Base-by-base conservation (phyloP, 2,329 filamentous ascomycete species). In the Alternaria gansuensis region DNA sequence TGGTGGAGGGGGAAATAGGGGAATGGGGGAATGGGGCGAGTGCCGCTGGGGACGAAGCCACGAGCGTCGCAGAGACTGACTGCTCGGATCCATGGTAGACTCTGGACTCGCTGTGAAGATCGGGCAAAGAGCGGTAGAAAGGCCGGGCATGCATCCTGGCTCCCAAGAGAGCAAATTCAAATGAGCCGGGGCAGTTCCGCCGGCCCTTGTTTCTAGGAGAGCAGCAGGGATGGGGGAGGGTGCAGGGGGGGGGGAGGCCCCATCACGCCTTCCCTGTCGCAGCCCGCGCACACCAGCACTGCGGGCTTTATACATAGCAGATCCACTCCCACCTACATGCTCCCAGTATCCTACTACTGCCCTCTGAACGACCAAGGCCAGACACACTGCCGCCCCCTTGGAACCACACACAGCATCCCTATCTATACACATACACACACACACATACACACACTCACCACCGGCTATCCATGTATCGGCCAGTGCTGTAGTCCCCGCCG, bases 231-330 rank as follows among this genome's bases (percentile, higher is more conserved):
- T 48, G 50, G 44, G 55, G 53, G 49, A 43, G 51, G 41, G 10
- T n/a, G 56, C 58, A 64, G 60, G 65, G 64, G 54, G 23, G 34
- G 11, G 59, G 60, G 59, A 62, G 60, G 55, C 58, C 54, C 54
- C 57, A 57, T 63, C 56, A 59, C 62, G 56, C 55, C 62, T 63
- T 63, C 64, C 63, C 51, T 64, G 66, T 62, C 60, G 63, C 14
- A 14, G 54, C 53, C 53, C 57, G 59, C 60, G 58, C 61, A 59
- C 57, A 53, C 51, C 51, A 48, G 29, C 52, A 56, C 57, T 41
- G 57, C 51, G 52, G 62, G 60, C 61, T 60, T 61, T 62, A 68
- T 68, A 68, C 64, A 66, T 59, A 58, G 37, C 54, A 61, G 62
- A 67, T 66, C 65, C 65, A 66, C 66, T 65, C 52, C 45, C 54